Evolutionary conservation across 2,329 filamentous ascomycete species (phyloP).

Genomic region (Acarospora socialis): DNA sequence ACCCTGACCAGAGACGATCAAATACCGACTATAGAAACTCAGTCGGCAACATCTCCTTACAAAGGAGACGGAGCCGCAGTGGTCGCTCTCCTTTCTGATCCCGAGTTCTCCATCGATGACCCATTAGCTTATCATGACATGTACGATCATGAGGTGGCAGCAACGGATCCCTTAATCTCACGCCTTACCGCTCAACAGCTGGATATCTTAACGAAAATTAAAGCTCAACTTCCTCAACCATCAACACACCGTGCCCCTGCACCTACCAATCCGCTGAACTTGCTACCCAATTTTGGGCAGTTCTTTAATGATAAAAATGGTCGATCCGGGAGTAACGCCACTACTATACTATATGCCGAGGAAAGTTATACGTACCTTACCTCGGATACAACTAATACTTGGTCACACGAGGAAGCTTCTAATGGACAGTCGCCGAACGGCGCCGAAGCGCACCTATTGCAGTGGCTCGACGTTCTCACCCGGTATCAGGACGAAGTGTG

Average conservation of each 20-base stretch:
- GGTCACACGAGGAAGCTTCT: background rate
- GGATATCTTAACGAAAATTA: no score
- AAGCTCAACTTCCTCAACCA: background rate
- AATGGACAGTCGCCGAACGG: background rate
- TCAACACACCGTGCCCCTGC: background rate
- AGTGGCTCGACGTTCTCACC: conserved; percentile 10
- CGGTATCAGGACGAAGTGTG: conserved; percentile 13
- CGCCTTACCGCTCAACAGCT: no score
- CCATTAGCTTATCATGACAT: no score
- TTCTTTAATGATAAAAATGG: background rate
- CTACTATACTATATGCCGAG: background rate
- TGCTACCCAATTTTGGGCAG: background rate
- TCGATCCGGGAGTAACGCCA: background rate
- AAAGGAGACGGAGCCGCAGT: conserved; percentile 12
- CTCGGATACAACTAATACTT: no score
- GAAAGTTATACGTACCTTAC: background rate
- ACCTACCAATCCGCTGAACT: background rate
- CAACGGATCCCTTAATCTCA: no score
- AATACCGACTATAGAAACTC: no score
- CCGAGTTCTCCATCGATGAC: conserved; percentile 6
- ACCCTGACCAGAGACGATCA: no score
- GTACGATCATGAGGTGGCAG: no score
- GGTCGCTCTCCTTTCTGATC: conserved; percentile 12
- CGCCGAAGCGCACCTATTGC: background rate
- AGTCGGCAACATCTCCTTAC: no score